phyloP scores from a whole-genome alignment of 768 basidiomycete species.

The Dendrothele bispora region DNA sequence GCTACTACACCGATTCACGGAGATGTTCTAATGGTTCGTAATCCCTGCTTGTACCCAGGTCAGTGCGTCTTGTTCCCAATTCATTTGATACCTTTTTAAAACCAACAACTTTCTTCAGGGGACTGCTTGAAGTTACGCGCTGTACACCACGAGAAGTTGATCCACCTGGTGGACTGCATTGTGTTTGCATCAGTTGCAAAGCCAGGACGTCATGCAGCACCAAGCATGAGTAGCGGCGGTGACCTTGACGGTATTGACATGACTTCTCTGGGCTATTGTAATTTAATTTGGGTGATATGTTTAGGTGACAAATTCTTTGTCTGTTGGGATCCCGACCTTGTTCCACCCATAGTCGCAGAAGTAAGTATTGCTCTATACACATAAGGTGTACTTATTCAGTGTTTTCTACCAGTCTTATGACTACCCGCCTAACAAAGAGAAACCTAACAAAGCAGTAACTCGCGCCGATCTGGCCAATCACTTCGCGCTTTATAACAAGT shows the following conservation, averaged over 20 bases:
- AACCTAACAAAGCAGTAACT: constrained; percentile 43
- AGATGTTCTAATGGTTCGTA: constrained; percentile 64
- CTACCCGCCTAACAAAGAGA: constrained; percentile 64
- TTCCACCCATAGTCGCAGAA: constrained; percentile 55
- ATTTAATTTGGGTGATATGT: not conserved
- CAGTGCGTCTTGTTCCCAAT: constrained; percentile 8
- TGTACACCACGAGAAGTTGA: constrained; percentile 45
- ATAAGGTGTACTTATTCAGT: not conserved
- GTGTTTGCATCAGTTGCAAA: constrained; percentile 62
- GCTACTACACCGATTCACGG: constrained; percentile 55
- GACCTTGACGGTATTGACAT: constrained; percentile 51
- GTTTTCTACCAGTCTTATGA: constrained; percentile 58
- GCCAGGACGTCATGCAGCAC: constrained; percentile 60
- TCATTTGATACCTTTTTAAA: too few species aligned
- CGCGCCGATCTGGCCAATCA: constrained; percentile 61
- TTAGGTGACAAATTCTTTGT: constrained; percentile 68
- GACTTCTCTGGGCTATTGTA: not conserved
- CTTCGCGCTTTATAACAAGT: constrained; percentile 68
- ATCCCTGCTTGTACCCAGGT: constrained; percentile 73
- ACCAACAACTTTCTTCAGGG: constrained; percentile 31
- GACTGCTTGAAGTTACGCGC: constrained; percentile 68
- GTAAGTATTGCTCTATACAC: constrained; percentile 26
- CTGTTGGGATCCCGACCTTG: constrained; percentile 66
- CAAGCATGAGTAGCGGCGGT: constrained; percentile 71
- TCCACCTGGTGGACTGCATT: constrained; percentile 65